Evolutionary conservation across 164 flowering plant species (phyloP), one percentile per base, ranked within the genome.

Genomic region (Chloranthus sessilifolius): DNA sequence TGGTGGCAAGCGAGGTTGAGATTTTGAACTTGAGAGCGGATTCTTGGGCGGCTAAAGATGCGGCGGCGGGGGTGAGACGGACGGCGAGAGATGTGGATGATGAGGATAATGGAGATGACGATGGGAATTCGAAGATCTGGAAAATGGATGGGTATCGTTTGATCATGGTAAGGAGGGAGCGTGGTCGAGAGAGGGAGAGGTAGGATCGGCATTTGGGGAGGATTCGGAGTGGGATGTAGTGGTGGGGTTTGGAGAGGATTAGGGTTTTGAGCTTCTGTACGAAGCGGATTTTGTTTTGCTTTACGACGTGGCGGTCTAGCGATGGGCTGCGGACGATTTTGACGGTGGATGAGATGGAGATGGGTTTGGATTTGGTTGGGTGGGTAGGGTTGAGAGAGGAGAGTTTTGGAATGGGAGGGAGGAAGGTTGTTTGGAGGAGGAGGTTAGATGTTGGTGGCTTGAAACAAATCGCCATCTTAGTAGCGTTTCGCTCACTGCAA

Each of bases 181-280:
- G 77, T 14, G 78, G 69, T 25, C 64, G 73, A 0, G 82, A 60
- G 16, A 86, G 60, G 19, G 80, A 58, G 49, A 92, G 74, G 56
- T 86, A 88, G 17, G 91, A 68, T 20, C 89, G 78, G 56, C 95
- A 92, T 75, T 82, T 84, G 62, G 77, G 68, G 26, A 89, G 83
- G 50, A 82, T 64, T 25, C 65, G 69, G 25, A 92, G 56, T 1
- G 77, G 83, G 53, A 94, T 68, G 67, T 44, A 86, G 58, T 81
- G 88, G 49, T 78, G 79, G 39, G 97, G 97, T 59, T 88, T 86
- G 7, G 99, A 86, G 23, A 88, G 95, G 37, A 94, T 72, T 0
- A 94, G 70, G 1, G 84, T 83, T 56, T 72, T 79, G 25, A 94
- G 85, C 75, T 89, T 94, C 15, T 81, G 94, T 1, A 84, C 77